Percentiles rank a stretch among this genome's conserved stretches.
These are phyloP conservation scores for Aureobasidium uvarum DNA, from an alignment of 2,329 filamentous ascomycete genomes.

Conservation along the genomic window DNA sequence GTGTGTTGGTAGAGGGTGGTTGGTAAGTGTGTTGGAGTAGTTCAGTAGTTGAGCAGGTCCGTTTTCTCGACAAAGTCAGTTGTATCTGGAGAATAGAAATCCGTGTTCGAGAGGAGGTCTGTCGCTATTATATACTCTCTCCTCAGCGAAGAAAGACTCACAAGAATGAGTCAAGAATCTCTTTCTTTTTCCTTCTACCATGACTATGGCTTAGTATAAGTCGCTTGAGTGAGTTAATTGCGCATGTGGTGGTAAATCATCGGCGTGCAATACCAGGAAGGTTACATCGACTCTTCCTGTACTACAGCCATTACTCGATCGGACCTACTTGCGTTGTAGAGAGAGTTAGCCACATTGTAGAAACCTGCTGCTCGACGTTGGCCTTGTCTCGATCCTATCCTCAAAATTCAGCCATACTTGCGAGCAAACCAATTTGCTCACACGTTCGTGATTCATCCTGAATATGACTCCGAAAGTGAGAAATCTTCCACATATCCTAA, in stretches of 20 bases:
- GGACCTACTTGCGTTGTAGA: background rate
- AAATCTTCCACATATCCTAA: background rate
- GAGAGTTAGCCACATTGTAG: background rate
- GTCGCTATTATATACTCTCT: background rate
- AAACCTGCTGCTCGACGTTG: background rate
- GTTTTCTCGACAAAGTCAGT: background rate
- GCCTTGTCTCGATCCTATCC: background rate
- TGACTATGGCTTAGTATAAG: background rate
- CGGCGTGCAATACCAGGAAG: background rate
- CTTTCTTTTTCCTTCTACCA: too few species aligned
- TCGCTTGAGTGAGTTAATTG: background rate
- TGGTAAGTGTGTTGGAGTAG: background rate
- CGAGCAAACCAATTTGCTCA: background rate
- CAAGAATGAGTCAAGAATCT: background rate
- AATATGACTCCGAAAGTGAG: background rate
- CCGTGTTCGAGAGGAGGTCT: background rate
- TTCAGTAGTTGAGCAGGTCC: background rate
- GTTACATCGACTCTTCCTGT: background rate
- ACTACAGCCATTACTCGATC: background rate
- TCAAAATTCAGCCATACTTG: background rate
- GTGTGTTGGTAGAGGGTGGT: background rate
- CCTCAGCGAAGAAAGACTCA: background rate
- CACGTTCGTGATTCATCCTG: background rate
- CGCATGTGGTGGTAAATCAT: background rate
- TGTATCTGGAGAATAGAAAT: background rate